These are phyloP conservation scores for Scheffersomyces titani DNA, from an alignment of 1,139 yeast genomes.

Conservation along the genomic window DNA sequence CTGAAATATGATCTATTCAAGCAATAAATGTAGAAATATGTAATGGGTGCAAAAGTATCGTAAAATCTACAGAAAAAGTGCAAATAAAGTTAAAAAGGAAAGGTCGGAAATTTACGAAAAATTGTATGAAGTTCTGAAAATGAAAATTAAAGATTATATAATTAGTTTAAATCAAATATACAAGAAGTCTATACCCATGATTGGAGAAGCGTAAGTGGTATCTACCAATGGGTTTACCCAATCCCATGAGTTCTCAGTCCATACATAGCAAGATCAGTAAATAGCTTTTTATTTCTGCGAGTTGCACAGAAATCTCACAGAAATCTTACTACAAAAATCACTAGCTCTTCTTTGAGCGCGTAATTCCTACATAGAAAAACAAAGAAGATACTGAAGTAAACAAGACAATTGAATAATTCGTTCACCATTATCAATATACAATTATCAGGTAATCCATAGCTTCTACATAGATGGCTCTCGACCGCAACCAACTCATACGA, in stretches of 20 bases:
- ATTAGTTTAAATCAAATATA: too few species aligned
- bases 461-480: slow-evolving; percentile 26
- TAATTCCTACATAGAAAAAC: background rate
- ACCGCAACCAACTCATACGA: slow-evolving; percentile 33
- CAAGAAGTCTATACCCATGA: too few species aligned
- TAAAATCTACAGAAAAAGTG: background rate
- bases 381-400: background rate
- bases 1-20: background rate
- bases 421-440: background rate
- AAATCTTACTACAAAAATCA: background rate
- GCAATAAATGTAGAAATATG: background rate
- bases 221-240: background rate
- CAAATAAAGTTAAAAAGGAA: background rate
- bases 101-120: background rate
- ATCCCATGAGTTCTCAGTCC: background rate
- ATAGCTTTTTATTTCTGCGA: too few species aligned
- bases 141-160: too few species aligned
- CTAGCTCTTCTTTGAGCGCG: background rate
- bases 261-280: background rate
- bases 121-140: background rate
- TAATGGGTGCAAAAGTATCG: background rate
- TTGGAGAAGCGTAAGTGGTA: too few species aligned
- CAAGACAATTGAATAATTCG: background rate
- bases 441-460: background rate
- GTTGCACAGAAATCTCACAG: too few species aligned